Evolutionary conservation across 2,329 filamentous ascomycete genomes (phyloP), one percentile per base, ranked within the genome.

Genomic region (Monosporascus ibericus): DNA sequence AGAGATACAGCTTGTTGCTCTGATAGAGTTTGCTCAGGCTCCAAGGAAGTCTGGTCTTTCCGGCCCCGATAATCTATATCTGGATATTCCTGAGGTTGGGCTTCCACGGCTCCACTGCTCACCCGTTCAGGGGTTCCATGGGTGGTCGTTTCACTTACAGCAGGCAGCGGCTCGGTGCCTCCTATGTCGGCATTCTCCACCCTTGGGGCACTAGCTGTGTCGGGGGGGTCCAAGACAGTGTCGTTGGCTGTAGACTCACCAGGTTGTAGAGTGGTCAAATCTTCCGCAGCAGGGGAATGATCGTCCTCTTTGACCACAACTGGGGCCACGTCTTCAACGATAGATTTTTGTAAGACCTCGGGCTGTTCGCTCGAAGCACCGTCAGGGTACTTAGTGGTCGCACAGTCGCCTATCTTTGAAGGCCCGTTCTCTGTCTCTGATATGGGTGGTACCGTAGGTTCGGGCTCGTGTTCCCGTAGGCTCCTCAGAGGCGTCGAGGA

Each of bases 351-450:
- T 14, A 36, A 34, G 6, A 30, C 42, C 17, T 50, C 49, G 24
- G 49, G 48, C 25, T 37, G 46, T 8, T 25, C 36, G 15, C 25
- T 44, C 20, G 48, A 48, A 38, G 44, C 25, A n/a, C 14, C 27
- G 11, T 52, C 57, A 24, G 22, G 17, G 27, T 24, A 25, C 18
- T 40, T 36, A 8, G 37, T 37, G 48, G 51, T 52, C 22, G 40
- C 39, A 37, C 51, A 38, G 22, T 22, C 44, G 17, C 50, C 49
- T 15, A n/a, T 18, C 30, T 48, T 40, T 42, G 51, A 48, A 47
- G 44, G 18, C 17, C 34, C 17, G 48, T 47, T 37, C 54, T 67
- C 63, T 55, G 53, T 11, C 3, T 55, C 56, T 18, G 44, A 46
- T 46, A 57, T 49, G 44, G 44, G 30, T 49, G 52, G 53, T 25